These are phyloP conservation scores for Claviceps humidiphila DNA, from an alignment of 2,329 filamentous ascomycete species.

Conservation along the genomic window DNA sequence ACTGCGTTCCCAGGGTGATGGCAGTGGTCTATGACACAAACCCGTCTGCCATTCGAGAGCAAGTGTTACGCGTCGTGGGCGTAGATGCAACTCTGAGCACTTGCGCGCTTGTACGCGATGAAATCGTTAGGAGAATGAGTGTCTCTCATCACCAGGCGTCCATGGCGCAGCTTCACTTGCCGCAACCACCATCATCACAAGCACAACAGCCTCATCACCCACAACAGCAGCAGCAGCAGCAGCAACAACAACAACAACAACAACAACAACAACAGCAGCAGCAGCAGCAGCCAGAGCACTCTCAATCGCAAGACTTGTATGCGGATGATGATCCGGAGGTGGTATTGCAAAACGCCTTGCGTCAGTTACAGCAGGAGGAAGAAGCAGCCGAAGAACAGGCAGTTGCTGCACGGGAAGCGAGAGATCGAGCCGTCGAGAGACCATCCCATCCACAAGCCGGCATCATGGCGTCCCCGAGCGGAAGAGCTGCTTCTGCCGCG, in stretches of 20 bases:
- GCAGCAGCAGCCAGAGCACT: background rate
- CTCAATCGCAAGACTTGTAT: conserved; percentile 18
- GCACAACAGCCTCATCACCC: conserved; percentile 12
- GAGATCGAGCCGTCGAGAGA: conserved; percentile 31
- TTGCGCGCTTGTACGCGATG: conserved; percentile 45
- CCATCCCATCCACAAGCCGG: conserved; percentile 15
- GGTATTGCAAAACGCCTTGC: conserved; percentile 44
- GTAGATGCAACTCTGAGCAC: conserved; percentile 39
- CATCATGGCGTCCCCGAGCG: conserved; percentile 20
- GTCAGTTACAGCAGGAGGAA: conserved; percentile 45
- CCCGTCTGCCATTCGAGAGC: conserved; percentile 45
- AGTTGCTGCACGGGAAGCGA: conserved; percentile 38
- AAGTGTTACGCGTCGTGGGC: conserved; percentile 40
- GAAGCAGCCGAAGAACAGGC: conserved; percentile 45
- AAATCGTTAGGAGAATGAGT: conserved; percentile 32
- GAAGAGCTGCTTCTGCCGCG: conserved; percentile 17
- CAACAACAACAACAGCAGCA: background rate
- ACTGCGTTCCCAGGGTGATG: conserved; percentile 47
- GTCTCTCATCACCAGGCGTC: conserved; percentile 11
- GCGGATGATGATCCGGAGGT: conserved; percentile 43
- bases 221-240: background rate
- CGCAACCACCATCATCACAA: background rate
- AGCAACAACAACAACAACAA: background rate
- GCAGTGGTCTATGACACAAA: conserved; percentile 43
- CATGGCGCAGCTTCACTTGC: conserved; percentile 8